These are phyloP conservation scores for Arxiozyma slooffiae DNA, from an alignment of 1,139 yeast species.

Conservation along the genomic window DNA sequence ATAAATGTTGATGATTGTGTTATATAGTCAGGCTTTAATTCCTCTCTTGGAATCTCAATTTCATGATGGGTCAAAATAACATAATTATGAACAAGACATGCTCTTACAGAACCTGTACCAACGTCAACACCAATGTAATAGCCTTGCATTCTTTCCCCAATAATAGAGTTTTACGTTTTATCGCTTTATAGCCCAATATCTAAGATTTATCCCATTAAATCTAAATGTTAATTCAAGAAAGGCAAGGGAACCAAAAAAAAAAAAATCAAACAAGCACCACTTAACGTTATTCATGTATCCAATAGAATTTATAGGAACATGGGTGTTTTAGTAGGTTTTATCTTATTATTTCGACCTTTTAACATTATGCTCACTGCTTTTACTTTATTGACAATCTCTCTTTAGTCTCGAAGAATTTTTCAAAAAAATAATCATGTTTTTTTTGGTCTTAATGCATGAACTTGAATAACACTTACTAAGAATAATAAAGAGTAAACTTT, in stretches of 20 bases:
- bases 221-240: not conserved
- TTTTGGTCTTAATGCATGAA: no score
- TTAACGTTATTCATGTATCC: not conserved
- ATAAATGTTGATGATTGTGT: slow-evolving; percentile 89
- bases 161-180: no score
- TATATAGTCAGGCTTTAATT: slow-evolving; percentile 58
- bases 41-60: slow-evolving; percentile 67
- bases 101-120: slow-evolving; percentile 95
- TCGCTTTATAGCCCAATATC: not conserved
- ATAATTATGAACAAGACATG: slow-evolving; percentile 80
- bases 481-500: no score
- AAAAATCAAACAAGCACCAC: not conserved
- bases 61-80: slow-evolving; percentile 74
- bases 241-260: not conserved
- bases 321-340: not conserved
- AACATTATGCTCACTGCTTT: not conserved
- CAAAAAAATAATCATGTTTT: not conserved
- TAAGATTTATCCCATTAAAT: not conserved
- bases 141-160: slow-evolving; percentile 9
- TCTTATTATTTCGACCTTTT: not conserved
- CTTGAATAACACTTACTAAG: no score
- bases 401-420: not conserved
- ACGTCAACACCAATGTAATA: slow-evolving; percentile 91
- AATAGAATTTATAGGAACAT: no score
- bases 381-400: not conserved